These are phyloP conservation scores for Venturia effusa DNA, from an alignment of 2,329 filamentous ascomycete genomes.

Conservation along the genomic window DNA sequence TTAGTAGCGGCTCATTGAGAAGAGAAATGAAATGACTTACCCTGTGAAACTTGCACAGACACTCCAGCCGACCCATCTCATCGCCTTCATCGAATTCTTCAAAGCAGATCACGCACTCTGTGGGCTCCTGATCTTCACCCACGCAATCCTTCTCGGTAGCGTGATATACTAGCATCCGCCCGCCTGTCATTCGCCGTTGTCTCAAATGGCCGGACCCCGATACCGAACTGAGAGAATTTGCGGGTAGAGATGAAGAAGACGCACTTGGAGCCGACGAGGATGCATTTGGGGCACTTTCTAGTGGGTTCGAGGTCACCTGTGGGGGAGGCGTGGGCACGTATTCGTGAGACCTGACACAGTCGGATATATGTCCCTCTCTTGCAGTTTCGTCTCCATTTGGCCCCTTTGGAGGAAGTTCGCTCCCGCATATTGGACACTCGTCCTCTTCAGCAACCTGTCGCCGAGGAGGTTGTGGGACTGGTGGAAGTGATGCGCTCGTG, in stretches of 20 bases:
- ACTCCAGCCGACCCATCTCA: conserved; percentile 48
- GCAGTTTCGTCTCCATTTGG: conserved; percentile 26
- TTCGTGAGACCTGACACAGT: conserved; percentile 24
- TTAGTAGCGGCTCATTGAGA: background rate
- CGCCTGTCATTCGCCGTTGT: conserved; percentile 16
- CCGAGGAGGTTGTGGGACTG: conserved; percentile 5
- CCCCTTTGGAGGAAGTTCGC: conserved; percentile 50
- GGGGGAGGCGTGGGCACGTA: conserved; percentile 7
- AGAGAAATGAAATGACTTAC: conserved; percentile 18
- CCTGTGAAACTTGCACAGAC: conserved; percentile 54
- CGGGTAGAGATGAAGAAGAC: background rate
- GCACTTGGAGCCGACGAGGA: background rate
- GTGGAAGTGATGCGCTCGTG: background rate
- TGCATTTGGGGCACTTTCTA: background rate
- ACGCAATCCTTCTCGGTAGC: conserved; percentile 55
- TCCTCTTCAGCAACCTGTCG: conserved; percentile 52
- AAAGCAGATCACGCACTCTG: conserved; percentile 55
- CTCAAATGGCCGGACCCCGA: conserved; percentile 6
- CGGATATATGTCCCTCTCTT: conserved; percentile 34
- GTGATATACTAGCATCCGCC: conserved; percentile 40
- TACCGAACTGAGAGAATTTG: background rate
- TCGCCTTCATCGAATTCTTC: conserved; percentile 53
- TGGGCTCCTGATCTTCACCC: conserved; percentile 38
- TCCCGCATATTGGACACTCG: conserved; percentile 67
- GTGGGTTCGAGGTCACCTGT: background rate